Evolutionary conservation across 352 stramenopile species (phyloP), one percentile per base, ranked within the genome.

Genomic region (Albugo laibachii): DNA sequence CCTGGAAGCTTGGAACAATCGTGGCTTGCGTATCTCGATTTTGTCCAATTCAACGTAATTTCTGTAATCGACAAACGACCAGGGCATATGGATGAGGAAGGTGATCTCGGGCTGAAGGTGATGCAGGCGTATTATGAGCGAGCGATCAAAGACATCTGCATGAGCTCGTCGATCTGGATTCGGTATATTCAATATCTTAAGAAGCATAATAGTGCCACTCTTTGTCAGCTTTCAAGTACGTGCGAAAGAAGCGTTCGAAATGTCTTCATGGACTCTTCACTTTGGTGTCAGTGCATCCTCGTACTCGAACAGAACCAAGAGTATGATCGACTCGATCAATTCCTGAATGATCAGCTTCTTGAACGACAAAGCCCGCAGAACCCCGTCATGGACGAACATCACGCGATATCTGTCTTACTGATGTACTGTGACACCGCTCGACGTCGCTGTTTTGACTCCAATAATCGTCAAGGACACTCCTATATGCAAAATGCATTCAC

Each of bases 1-100:
- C 24, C 24, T 31, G 24, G 24, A 31, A 31, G 24, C 24, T 31
- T 31, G 5, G 53, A 65, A 36, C 40, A 55, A 11, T 48, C 63
- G 13, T 85, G 69, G 70, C 44, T 58, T 15, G 59, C 74, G 52
- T 86, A 85, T 40, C 46, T 86, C 47, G 71, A 80, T 47, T 83
- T 80, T 49, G 57, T 73, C 18, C 65, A 63, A 51, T 65, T 66
- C 20, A 66, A 65, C 2, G 47, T 83, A 13, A 50, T 54, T 14
- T 59, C 69, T 19, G 47, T 79, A 43, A 45, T 77, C 19, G 40
- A 34, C 37, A 37, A 11, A 2, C 41, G 21, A 40, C 43, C 52
- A 5, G 54, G 48, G 35, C 18, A 16, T 39, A 48, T 24, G 1
- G 24, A 39, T 6, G 31, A 43, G 12, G 12, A n/a, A n/a, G 13